Conservation (phyloP, 1,284 basidiomycete species). For the Ceratobasidium sp. region DNA sequence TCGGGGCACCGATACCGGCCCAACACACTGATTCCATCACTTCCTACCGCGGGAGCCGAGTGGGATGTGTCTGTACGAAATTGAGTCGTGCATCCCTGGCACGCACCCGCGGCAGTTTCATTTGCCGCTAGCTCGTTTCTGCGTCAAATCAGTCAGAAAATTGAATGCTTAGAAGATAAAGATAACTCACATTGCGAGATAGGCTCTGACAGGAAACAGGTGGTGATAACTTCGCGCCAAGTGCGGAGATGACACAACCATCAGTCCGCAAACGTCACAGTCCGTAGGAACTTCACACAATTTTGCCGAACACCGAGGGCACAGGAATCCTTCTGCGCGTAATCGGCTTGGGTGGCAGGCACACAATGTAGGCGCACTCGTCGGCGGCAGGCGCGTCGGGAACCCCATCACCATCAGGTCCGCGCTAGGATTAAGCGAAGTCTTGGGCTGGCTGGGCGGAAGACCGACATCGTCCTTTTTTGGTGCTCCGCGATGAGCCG, state of each 20-base stretch:
- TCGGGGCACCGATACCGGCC: slow-evolving; percentile 82
- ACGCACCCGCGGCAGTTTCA: slow-evolving; percentile 59
- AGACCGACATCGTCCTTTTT: slow-evolving; percentile 58
- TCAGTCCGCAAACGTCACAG: slow-evolving; percentile 96
- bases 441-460: slow-evolving; percentile 52
- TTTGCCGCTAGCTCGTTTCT: slow-evolving; percentile 62
- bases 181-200: slow-evolving; percentile 78
- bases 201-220: slow-evolving; percentile 89
- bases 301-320: slow-evolving; percentile 92
- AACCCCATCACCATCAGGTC: slow-evolving; percentile 99
- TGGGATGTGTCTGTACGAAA: slow-evolving; percentile 65
- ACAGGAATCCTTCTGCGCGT: slow-evolving; percentile 92
- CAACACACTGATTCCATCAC: slow-evolving; percentile 79
- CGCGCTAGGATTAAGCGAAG: slow-evolving; percentile 71
- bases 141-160: slow-evolving; percentile 42
- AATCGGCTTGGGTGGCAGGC: slow-evolving; percentile 90
- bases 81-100: slow-evolving; percentile 78
- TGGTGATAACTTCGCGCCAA: slow-evolving; percentile 96
- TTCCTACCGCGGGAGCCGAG: slow-evolving; percentile 26
- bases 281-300: slow-evolving; percentile 99
- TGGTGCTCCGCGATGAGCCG: slow-evolving; percentile 78
- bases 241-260: slow-evolving; percentile 98
- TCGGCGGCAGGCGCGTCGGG: slow-evolving; percentile 88
- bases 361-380: slow-evolving; percentile 86
- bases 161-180: background rate